A percentile compares a stretch with the other conserved stretches of the same genome.
These are phyloP conservation scores for Aureobasidium sp. DNA, from an alignment of 2,329 filamentous ascomycete genomes.

Conservation along the genomic window DNA sequence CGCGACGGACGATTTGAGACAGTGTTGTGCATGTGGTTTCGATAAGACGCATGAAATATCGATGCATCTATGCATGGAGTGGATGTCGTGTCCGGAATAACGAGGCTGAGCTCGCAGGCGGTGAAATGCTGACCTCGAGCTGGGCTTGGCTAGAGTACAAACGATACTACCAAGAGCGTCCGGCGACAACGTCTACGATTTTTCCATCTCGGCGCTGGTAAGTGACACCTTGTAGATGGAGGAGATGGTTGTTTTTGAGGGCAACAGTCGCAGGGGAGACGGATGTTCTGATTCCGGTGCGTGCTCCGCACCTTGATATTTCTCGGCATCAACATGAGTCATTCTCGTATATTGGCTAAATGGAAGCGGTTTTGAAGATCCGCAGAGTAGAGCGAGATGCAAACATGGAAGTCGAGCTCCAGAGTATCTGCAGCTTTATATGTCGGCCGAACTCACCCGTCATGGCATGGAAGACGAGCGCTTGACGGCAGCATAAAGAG, in stretches of 20 bases:
- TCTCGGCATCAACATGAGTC: neutral
- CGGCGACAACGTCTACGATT: neutral
- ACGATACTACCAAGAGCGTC: neutral
- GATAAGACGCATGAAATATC: neutral
- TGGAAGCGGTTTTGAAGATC: neutral
- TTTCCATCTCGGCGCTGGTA: neutral
- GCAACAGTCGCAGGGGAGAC: neutral
- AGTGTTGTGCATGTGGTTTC: neutral
- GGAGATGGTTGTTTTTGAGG: neutral
- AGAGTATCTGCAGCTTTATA: neutral
- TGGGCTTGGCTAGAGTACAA: neutral
- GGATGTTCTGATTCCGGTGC: conserved; percentile 1
- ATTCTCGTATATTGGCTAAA: neutral
- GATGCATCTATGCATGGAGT: neutral
- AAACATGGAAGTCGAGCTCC: neutral
- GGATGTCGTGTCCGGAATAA: neutral
- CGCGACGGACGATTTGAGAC: neutral
- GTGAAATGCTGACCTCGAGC: neutral
- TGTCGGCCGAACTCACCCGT: neutral
- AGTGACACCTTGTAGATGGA: neutral
- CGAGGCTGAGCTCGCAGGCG: neutral
- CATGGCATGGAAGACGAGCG: neutral
- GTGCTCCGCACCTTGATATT: neutral
- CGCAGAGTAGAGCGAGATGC: neutral
- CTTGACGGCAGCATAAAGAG: neutral